A percentile compares a stretch with the other conserved stretches of the same genome.
These are phyloP conservation scores for Pichia pseudocactophila DNA, from an alignment of 805 yeast genomes.

Conservation along the genomic window DNA sequence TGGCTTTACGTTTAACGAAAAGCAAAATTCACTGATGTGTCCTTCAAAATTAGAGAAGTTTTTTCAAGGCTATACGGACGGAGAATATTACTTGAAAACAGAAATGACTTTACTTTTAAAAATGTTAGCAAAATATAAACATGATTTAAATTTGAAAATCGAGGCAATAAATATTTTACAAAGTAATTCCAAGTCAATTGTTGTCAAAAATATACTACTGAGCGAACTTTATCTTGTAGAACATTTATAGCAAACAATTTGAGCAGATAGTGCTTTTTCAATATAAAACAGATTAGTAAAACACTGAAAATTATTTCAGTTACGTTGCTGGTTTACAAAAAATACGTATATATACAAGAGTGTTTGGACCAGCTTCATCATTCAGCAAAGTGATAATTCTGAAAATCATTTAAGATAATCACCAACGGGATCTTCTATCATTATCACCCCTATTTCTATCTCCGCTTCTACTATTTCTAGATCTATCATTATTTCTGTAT, in stretches of 20 bases:
- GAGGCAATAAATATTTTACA: background rate
- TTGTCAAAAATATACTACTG: background rate
- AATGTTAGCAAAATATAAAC: conserved; percentile 26
- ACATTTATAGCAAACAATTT: background rate
- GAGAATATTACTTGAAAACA: conserved; percentile 29
- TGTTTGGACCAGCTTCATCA: background rate
- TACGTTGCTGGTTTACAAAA: too few species aligned
- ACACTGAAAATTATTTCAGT: background rate
- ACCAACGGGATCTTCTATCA: conserved; percentile 1
- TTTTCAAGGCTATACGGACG: conserved; percentile 42
- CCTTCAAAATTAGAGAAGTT: conserved; percentile 31
- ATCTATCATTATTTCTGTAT: conserved; percentile 6
- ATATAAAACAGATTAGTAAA: background rate
- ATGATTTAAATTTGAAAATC: conserved; percentile 1
- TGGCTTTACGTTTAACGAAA: conserved; percentile 1
- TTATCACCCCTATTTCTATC: conserved; percentile 6
- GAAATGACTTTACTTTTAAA: conserved; percentile 25
- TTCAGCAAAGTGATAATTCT: background rate
- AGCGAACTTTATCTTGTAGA: background rate
- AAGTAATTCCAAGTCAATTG: background rate
- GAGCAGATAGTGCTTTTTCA: background rate
- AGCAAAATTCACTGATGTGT: conserved; percentile 8
- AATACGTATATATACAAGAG: background rate
- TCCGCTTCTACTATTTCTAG: conserved; percentile 7
- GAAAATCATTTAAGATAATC: background rate